These are phyloP conservation scores for Tarenaya hassleriana DNA, from an alignment of 345 rosid species.

Conservation along the genomic window DNA sequence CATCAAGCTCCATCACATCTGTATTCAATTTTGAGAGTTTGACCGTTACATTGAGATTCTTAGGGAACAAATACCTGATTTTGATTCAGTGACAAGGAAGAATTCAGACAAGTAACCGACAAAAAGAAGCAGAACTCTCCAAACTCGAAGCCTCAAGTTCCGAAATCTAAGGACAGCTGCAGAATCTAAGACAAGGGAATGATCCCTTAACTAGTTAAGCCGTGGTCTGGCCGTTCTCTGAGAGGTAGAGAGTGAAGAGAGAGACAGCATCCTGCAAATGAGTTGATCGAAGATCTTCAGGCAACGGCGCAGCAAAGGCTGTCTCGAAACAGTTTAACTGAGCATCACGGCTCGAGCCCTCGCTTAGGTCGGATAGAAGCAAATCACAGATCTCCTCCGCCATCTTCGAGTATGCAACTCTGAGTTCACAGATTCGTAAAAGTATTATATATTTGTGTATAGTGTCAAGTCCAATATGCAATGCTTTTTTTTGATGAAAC, in stretches of 20 bases:
- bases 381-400: slow-evolving; percentile 62
- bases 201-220: slow-evolving; percentile 6
- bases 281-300: slow-evolving; percentile 56
- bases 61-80: too few relatives aligned
- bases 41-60: too few relatives aligned
- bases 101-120: too few relatives aligned
- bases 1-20: too few relatives aligned
- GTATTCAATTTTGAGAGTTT: too few relatives aligned
- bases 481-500: not conserved
- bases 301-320: slow-evolving; percentile 60
- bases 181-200: not conserved
- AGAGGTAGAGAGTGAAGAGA: slow-evolving; percentile 64
- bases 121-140: too few relatives aligned
- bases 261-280: slow-evolving; percentile 91
- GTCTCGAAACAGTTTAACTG: slow-evolving; percentile 69
- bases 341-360: slow-evolving; percentile 43
- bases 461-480: too few relatives aligned
- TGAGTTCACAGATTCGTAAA: slow-evolving; percentile 21
- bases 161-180: too few relatives aligned
- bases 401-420: slow-evolving; percentile 83
- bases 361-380: slow-evolving; percentile 45
- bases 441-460: too few relatives aligned
- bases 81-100: too few relatives aligned
- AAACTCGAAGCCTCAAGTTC: too few relatives aligned
- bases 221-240: slow-evolving; percentile 41